A percentile compares a stretch with the other conserved stretches of the same genome.
These are phyloP conservation scores for Mortierella sp. DNA, from an alignment of 371 early-diverging fungal genomes.

Conservation along the genomic window DNA sequence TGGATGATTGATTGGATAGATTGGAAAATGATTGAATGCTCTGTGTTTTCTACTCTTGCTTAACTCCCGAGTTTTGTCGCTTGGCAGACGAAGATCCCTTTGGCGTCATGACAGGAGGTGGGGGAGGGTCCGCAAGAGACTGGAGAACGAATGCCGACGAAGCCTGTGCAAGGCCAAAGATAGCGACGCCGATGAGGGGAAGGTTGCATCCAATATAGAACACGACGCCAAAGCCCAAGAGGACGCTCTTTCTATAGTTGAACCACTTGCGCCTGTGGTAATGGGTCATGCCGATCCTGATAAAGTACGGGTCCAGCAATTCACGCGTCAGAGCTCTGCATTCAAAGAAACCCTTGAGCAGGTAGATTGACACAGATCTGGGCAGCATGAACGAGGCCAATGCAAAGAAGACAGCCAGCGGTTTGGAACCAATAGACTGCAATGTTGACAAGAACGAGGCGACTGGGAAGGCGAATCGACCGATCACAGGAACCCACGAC, in stretches of 20 bases:
- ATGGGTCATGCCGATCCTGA: slow-evolving; percentile 63
- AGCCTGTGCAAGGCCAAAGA: slow-evolving; percentile 69
- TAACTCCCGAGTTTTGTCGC: slow-evolving; percentile 12
- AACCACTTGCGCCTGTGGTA: slow-evolving; percentile 68
- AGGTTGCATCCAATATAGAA: slow-evolving; percentile 64
- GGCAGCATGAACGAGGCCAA: slow-evolving; percentile 58
- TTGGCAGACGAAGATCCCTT: slow-evolving; percentile 7
- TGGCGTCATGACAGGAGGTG: slow-evolving; percentile 42
- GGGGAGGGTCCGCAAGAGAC: slow-evolving; percentile 64
- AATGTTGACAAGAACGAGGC: slow-evolving; percentile 57
- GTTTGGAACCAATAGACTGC: slow-evolving; percentile 51
- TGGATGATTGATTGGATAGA: background rate
- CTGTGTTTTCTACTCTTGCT: slow-evolving; percentile 10
- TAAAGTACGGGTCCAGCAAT: slow-evolving; percentile 73
- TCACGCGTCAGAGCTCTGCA: slow-evolving; percentile 73
- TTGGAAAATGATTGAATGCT: too few species aligned
- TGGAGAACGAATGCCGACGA: slow-evolving; percentile 68
- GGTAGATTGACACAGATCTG: slow-evolving; percentile 58
- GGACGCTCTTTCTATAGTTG: slow-evolving; percentile 66
- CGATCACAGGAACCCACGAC: slow-evolving; percentile 67
- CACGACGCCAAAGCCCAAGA: slow-evolving; percentile 72
- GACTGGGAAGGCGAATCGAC: slow-evolving; percentile 66
- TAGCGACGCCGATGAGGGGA: slow-evolving; percentile 64
- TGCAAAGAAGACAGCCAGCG: slow-evolving; percentile 52
- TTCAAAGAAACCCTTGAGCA: slow-evolving; percentile 67